phyloP scores from a whole-genome alignment of 768 basidiomycete species.

The Trametes meyenii region DNA sequence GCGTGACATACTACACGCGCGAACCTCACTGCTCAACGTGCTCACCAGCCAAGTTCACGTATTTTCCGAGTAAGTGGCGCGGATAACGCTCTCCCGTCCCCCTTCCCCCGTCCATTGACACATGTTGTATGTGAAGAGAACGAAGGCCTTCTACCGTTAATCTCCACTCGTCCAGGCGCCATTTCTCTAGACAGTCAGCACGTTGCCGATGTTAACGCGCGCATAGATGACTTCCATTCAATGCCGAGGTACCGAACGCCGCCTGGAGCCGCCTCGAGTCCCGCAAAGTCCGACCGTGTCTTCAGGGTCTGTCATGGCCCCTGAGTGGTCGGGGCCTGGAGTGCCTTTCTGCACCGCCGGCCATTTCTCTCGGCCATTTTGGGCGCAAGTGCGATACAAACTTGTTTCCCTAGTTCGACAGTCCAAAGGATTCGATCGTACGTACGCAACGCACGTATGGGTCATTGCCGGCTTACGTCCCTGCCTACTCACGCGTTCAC shows the following conservation, averaged over 20 bases:
- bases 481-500: conserved; percentile 8
- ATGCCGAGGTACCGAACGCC: conserved; percentile 16
- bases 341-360: background rate
- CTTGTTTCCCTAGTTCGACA: background rate
- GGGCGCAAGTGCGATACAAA: background rate
- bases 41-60: background rate
- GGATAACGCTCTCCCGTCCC: background rate
- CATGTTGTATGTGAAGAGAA: conserved; percentile 9
- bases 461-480: conserved; percentile 17
- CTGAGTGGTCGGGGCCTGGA: background rate
- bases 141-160: conserved; percentile 16
- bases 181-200: background rate
- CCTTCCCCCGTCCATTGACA: conserved; percentile 1
- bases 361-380: background rate
- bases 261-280: conserved; percentile 11
- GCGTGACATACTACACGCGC: background rate
- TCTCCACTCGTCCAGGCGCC: conserved; percentile 9
- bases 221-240: conserved; percentile 13
- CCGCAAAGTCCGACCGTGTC: conserved; percentile 13
- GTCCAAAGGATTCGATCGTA: conserved; percentile 5
- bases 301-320: background rate
- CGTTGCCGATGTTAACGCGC: conserved; percentile 15
- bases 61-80: background rate
- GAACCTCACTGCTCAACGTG: background rate
- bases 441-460: conserved; percentile 3